phyloP scores from a whole-genome alignment of 139 green algal genomes.

The Micractinium conductrix region DNA sequence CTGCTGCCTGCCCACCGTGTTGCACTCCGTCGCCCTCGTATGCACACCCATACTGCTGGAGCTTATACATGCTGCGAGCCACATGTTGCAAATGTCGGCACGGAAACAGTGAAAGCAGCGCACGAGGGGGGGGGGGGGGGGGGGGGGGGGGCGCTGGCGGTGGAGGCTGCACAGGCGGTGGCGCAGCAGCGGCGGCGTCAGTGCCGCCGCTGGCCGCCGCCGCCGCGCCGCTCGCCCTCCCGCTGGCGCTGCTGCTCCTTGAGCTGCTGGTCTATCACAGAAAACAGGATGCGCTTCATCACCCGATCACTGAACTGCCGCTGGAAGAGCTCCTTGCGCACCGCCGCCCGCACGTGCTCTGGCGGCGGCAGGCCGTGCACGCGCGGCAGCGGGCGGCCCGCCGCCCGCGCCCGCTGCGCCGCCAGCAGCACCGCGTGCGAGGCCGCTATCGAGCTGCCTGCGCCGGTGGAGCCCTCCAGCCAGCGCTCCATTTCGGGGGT shows the following conservation, averaged over 20 bases:
- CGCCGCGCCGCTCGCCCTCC: neutral
- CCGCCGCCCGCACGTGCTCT: neutral
- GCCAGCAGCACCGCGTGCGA: no score
- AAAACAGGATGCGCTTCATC: neutral
- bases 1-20: no score
- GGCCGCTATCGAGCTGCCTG: neutral
- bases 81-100: no score
- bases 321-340: neutral
- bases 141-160: no score
- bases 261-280: neutral
- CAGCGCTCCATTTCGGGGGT: no score
- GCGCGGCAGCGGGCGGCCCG: constrained; percentile 3
- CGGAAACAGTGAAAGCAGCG: no score
- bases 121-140: no score
- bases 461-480: neutral
- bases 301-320: constrained; percentile 6
- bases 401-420: neutral
- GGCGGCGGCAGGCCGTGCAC: constrained; percentile 11
- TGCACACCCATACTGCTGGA: no score
- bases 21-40: no score
- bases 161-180: no score
- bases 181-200: no score
- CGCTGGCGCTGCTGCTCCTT: neutral
- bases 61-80: no score
- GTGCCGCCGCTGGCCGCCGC: neutral